Evolutionary conservation across 352 stramenopile genomes (phyloP).

Genomic region (Phytophthora hibernalis): DNA sequence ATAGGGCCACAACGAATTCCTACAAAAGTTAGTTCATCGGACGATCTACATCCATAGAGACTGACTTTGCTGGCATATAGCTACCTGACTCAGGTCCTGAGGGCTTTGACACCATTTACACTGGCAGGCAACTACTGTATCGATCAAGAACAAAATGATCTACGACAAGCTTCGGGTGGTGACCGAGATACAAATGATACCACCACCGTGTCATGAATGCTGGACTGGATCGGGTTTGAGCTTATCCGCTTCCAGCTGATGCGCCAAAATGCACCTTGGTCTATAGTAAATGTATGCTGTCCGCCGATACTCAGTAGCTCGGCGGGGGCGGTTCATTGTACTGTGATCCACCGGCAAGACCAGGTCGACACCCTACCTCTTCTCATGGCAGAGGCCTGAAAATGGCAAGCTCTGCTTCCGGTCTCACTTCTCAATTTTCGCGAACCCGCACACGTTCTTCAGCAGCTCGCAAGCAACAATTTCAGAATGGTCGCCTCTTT

Average conservation of each 20-base stretch:
- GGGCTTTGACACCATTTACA: too few species aligned
- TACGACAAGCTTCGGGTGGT: background rate
- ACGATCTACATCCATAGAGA: too few species aligned
- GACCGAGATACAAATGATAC: conserved; percentile 18
- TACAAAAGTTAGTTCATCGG: too few species aligned
- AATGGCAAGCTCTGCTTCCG: background rate
- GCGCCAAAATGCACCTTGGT: conserved; percentile 28
- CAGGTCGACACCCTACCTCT: background rate
- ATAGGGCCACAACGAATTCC: too few species aligned
- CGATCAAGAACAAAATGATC: conserved; percentile 1
- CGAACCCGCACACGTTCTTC: conserved; percentile 12
- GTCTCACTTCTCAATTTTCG: conserved; percentile 30
- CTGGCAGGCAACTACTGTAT: too few species aligned
- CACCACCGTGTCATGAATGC: background rate
- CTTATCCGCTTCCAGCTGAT: conserved; percentile 30
- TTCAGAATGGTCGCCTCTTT: conserved; percentile 21
- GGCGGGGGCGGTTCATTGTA: background rate
- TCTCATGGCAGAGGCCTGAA: background rate
- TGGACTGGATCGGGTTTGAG: conserved; percentile 27
- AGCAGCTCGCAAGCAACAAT: conserved; percentile 1
- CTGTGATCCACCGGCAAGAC: background rate
- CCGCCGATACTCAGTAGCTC: conserved; percentile 10
- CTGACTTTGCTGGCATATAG: too few species aligned
- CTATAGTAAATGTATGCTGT: conserved; percentile 6
- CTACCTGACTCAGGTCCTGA: too few species aligned